Percentiles rank a stretch among this genome's conserved stretches.
Conservation (phyloP, 2,329 filamentous ascomycete genomes). For the Paracorniculantispora psalliotae region DNA sequence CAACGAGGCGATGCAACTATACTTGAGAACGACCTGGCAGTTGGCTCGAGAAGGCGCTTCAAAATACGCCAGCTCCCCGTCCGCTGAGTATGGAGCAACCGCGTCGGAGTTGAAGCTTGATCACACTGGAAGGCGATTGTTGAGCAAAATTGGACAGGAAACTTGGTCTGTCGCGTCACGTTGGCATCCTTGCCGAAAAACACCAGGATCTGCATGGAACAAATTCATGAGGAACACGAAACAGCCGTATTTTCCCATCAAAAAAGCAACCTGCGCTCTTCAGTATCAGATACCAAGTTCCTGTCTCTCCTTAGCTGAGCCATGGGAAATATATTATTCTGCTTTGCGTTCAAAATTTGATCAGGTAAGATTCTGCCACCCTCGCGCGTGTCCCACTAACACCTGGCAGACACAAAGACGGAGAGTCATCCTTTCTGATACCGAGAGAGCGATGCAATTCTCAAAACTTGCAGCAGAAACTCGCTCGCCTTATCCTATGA, state of each 20-base stretch:
- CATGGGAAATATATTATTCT: constrained; percentile 1
- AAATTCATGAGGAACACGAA: constrained; percentile 14
- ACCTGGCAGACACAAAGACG: background rate
- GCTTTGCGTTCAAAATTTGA: background rate
- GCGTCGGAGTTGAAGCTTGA: background rate
- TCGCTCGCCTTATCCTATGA: background rate
- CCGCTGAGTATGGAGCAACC: background rate
- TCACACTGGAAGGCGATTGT: background rate
- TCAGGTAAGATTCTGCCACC: background rate
- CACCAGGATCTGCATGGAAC: constrained; percentile 15
- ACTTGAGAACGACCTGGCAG: background rate
- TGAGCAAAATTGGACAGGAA: constrained; percentile 6
- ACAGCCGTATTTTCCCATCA: constrained; percentile 6
- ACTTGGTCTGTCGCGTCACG: constrained; percentile 3
- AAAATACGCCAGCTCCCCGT: background rate
- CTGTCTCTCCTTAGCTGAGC: constrained; percentile 2
- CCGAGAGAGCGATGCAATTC: background rate
- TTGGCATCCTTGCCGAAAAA: constrained; percentile 13
- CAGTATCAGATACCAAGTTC: constrained; percentile 11
- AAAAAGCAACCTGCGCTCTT: background rate
- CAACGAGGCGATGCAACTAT: background rate
- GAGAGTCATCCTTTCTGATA: background rate
- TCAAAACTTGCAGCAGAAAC: background rate
- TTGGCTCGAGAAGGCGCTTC: background rate
- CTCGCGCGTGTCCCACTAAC: background rate